Conservation (phyloP, 495 filamentous ascomycete species). For the Lindgomyces ingoldianus region DNA sequence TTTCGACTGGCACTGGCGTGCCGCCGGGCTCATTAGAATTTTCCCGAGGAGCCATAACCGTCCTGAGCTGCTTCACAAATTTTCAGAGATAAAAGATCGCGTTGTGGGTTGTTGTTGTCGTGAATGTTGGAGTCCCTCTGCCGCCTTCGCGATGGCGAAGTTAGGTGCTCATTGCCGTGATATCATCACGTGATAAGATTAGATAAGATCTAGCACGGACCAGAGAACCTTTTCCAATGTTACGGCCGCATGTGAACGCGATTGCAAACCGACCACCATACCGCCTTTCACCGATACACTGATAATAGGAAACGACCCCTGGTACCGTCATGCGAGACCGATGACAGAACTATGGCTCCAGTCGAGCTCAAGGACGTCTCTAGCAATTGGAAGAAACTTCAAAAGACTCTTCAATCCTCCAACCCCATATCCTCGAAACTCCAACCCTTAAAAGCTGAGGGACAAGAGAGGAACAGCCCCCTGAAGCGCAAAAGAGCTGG, state of each 20-base stretch:
- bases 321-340: constrained; percentile 20
- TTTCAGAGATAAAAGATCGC: constrained; percentile 27
- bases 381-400: constrained; percentile 51
- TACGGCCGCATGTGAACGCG: constrained; percentile 1
- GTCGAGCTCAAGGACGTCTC: constrained; percentile 44
- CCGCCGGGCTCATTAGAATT: constrained; percentile 51
- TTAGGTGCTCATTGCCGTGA: background rate
- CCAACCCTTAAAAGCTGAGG: constrained; percentile 5
- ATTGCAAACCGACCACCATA: constrained; percentile 2
- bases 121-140: constrained; percentile 24
- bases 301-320: background rate
- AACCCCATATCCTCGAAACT: background rate
- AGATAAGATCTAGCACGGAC: constrained; percentile 7
- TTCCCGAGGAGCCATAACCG: constrained; percentile 39
- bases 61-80: background rate
- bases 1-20: constrained; percentile 68
- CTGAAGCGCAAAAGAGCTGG: constrained; percentile 39
- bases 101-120: constrained; percentile 36
- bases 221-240: constrained; percentile 5
- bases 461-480: constrained; percentile 24
- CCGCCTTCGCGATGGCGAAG: constrained; percentile 3
- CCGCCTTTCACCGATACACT: background rate
- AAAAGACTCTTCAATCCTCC: constrained; percentile 38
- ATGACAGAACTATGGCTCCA: constrained; percentile 21
- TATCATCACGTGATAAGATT: background rate